Conservation (phyloP, 2,329 filamentous ascomycete genomes). For the Phialocephala sp. region DNA sequence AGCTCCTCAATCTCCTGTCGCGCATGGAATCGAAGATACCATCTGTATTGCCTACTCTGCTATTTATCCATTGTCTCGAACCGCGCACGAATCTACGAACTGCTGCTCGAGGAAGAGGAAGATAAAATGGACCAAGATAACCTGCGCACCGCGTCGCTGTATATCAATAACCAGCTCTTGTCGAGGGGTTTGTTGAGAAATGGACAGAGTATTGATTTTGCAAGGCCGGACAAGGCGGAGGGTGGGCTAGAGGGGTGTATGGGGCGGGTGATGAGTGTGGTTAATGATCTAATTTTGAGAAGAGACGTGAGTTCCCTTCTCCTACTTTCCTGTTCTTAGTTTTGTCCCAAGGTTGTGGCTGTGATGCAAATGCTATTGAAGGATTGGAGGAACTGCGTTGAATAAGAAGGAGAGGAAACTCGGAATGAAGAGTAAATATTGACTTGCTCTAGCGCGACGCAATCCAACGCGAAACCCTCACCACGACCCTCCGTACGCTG, state of each 20-base stretch:
- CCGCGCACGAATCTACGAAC: not conserved
- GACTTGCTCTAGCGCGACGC: slow-evolving; percentile 72
- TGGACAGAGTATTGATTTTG: slow-evolving; percentile 83
- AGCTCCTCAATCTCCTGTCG: not conserved
- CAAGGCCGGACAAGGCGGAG: slow-evolving; percentile 69
- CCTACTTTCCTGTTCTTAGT: not conserved
- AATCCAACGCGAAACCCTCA: slow-evolving; percentile 83
- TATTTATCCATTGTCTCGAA: not conserved
- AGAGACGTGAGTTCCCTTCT: slow-evolving; percentile 71
- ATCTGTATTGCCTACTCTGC: not conserved
- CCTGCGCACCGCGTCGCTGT: slow-evolving; percentile 69
- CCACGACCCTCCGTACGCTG: slow-evolving; percentile 75
- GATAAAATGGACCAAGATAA: slow-evolving; percentile 53
- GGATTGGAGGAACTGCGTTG: not conserved
- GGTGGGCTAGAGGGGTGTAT: slow-evolving; percentile 72
- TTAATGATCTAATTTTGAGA: slow-evolving; percentile 90
- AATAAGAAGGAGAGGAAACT: not conserved
- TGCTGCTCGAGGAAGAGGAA: not conserved
- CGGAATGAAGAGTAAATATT: slow-evolving; percentile 10
- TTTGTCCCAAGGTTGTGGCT: not conserved
- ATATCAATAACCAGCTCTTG: slow-evolving; percentile 75
- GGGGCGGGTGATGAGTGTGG: slow-evolving; percentile 86
- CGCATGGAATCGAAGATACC: not conserved
- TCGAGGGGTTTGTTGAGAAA: slow-evolving; percentile 69
- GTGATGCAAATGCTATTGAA: not conserved